Conservation (phyloP, 192 early-diverging fungal species). For the Umbelopsis sp. region DNA sequence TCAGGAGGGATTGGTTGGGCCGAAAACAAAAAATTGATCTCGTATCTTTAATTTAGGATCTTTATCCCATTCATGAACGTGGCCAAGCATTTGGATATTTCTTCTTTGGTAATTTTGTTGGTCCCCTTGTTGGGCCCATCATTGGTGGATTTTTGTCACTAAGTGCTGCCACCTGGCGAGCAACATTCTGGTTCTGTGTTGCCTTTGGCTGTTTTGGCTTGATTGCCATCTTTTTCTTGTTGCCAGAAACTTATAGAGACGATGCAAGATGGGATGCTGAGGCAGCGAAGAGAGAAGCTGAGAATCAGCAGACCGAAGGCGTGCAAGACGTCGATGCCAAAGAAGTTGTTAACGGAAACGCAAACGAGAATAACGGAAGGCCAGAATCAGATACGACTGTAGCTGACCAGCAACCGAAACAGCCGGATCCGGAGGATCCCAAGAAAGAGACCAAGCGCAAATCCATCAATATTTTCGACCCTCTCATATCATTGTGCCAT, state of each 20-base stretch:
- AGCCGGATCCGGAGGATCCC: slow-evolving; percentile 33
- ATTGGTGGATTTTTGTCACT: slow-evolving; percentile 52
- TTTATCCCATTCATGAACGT: slow-evolving; percentile 33
- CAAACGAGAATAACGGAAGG: background rate
- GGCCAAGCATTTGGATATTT: slow-evolving; percentile 39
- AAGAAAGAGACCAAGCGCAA: slow-evolving; percentile 27
- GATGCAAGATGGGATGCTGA: slow-evolving; percentile 24
- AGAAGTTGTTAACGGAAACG: slow-evolving; percentile 19
- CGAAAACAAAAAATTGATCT: background rate
- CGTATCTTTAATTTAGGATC: background rate
- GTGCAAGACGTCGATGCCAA: no score
- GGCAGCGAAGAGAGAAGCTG: no score
- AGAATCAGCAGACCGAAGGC: no score
- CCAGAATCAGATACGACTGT: background rate
- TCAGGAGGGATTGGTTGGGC: background rate
- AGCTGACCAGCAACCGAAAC: slow-evolving; percentile 24
- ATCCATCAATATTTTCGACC: slow-evolving; percentile 22
- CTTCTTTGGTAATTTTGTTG: slow-evolving; percentile 36
- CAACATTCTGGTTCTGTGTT: slow-evolving; percentile 51
- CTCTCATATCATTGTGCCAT: slow-evolving; percentile 33
- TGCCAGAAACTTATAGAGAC: slow-evolving; percentile 48
- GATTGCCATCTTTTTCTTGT: slow-evolving; percentile 39
- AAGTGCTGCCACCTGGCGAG: slow-evolving; percentile 41
- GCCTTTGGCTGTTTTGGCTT: slow-evolving; percentile 38
- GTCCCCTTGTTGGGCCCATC: slow-evolving; percentile 39